These are phyloP conservation scores for Intubia oerlemansii DNA, from an alignment of 2,329 filamentous ascomycete species.

Conservation along the genomic window DNA sequence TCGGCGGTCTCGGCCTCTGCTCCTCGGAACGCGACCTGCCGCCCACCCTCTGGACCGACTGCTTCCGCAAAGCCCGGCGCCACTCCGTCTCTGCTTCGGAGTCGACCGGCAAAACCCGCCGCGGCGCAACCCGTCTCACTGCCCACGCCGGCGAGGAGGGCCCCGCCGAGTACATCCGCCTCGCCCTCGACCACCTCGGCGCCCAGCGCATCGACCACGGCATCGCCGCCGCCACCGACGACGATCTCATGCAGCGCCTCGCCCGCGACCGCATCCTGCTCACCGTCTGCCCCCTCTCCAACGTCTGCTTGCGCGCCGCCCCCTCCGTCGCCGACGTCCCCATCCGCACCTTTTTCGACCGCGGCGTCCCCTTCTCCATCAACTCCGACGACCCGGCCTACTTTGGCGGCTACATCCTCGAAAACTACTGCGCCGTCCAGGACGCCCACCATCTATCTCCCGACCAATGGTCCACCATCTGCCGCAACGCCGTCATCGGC, in stretches of 20 bases:
- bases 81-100: constrained; percentile 16
- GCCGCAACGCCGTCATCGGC: constrained; percentile 36
- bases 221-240: constrained; percentile 40
- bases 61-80: constrained; percentile 31
- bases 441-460: constrained; percentile 42
- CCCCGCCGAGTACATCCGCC: constrained; percentile 40
- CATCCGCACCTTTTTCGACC: constrained; percentile 38
- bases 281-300: constrained; percentile 54
- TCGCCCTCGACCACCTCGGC: constrained; percentile 38
- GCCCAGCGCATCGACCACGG: constrained; percentile 57
- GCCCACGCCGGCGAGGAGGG: constrained; percentile 62
- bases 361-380: constrained; percentile 45
- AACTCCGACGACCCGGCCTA: constrained; percentile 59
- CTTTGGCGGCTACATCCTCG: constrained; percentile 54
- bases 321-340: constrained; percentile 31
- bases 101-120: constrained; percentile 18
- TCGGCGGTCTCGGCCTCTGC: constrained; percentile 12
- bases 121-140: constrained; percentile 24
- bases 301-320: constrained; percentile 41
- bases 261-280: constrained; percentile 36
- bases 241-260: constrained; percentile 33
- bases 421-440: constrained; percentile 58
- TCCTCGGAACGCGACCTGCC: constrained; percentile 16
- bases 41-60: constrained; percentile 31
- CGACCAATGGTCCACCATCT: constrained; percentile 46